Conservation (phyloP, 768 basidiomycete species). For the Gloeopeniophorella convolvens region DNA sequence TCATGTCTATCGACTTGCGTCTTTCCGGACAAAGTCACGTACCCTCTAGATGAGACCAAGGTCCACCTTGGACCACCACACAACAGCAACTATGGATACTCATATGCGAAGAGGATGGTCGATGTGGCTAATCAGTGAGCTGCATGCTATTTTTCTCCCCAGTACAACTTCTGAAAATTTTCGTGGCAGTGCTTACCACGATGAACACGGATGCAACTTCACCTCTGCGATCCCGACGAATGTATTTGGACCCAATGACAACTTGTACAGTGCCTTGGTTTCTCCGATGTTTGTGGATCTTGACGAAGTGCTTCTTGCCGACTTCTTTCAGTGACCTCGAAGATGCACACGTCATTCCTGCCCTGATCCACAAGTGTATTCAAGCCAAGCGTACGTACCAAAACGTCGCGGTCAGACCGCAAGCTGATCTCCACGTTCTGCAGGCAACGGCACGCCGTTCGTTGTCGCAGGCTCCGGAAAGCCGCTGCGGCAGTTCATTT, state of each 20-base stretch:
- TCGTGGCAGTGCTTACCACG: constrained; percentile 77
- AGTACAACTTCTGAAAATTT: not conserved
- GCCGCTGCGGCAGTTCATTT: constrained; percentile 95
- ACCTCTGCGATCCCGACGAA: constrained; percentile 97
- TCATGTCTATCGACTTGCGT: constrained; percentile 97
- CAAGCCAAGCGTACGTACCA: constrained; percentile 71
- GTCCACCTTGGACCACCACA: constrained; percentile 92
- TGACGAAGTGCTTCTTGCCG: no score
- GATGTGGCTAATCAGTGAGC: constrained; percentile 91
- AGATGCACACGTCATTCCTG: constrained; percentile 92
- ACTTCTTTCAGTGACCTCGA: constrained; percentile 63
- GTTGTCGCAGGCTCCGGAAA: constrained; percentile 85
- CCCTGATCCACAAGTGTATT: constrained; percentile 87
- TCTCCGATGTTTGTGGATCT: not conserved
- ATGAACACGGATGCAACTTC: constrained; percentile 91
- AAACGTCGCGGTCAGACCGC: not conserved
- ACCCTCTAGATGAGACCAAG: constrained; percentile 89
- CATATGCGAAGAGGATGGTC: constrained; percentile 92
- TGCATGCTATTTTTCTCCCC: not conserved
- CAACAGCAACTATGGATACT: constrained; percentile 93
- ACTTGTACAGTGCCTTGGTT: constrained; percentile 56
- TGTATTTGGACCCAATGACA: constrained; percentile 93
- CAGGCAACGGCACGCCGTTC: constrained; percentile 69
- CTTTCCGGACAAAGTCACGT: constrained; percentile 91
- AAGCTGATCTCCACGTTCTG: constrained; percentile 34